Evolutionary conservation across 2,329 filamentous ascomycete species (phyloP).

Genomic region (Bipolaris zeicola): DNA sequence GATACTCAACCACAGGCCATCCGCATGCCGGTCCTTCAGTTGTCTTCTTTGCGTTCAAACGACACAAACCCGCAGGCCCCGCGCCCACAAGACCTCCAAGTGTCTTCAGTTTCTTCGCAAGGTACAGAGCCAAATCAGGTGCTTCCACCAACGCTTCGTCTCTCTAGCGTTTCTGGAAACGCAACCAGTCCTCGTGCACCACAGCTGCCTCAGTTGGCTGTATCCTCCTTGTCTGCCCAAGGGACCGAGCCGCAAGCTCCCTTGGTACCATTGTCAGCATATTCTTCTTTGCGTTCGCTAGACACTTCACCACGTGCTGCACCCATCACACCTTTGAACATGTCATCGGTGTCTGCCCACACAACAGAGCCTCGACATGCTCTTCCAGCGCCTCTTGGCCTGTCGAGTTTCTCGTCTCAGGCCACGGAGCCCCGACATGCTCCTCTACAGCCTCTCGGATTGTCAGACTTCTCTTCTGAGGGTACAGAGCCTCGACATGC

Average conservation of each 20-base stretch:
- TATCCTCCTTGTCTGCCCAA: constrained; percentile 28
- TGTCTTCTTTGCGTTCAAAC: constrained; percentile 39
- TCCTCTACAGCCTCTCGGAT: constrained; percentile 19
- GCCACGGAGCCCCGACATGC: constrained; percentile 30
- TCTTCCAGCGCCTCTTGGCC: constrained; percentile 18
- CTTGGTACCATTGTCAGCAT: constrained; percentile 16
- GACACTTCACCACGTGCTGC: constrained; percentile 26
- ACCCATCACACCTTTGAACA: constrained; percentile 21
- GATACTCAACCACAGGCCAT: constrained; percentile 34
- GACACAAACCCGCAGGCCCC: constrained; percentile 32
- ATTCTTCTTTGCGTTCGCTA: constrained; percentile 32
- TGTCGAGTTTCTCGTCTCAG: constrained; percentile 26
- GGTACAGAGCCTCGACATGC: not conserved
- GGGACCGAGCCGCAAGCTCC: constrained; percentile 30
- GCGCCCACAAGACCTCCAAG: constrained; percentile 19
- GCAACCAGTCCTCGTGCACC: constrained; percentile 29
- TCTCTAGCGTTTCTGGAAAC: constrained; percentile 37
- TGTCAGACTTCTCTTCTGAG: constrained; percentile 28
- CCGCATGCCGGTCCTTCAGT: constrained; percentile 17
- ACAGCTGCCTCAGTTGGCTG: constrained; percentile 20
- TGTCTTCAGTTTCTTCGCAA: constrained; percentile 33
- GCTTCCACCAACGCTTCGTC: constrained; percentile 21
- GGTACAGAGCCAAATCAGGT: constrained; percentile 29
- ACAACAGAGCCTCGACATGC: constrained; percentile 31
- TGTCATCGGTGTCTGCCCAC: constrained; percentile 33